Base-by-base conservation (phyloP, 305 asterid species). In the Caryopteris hybrid region DNA sequence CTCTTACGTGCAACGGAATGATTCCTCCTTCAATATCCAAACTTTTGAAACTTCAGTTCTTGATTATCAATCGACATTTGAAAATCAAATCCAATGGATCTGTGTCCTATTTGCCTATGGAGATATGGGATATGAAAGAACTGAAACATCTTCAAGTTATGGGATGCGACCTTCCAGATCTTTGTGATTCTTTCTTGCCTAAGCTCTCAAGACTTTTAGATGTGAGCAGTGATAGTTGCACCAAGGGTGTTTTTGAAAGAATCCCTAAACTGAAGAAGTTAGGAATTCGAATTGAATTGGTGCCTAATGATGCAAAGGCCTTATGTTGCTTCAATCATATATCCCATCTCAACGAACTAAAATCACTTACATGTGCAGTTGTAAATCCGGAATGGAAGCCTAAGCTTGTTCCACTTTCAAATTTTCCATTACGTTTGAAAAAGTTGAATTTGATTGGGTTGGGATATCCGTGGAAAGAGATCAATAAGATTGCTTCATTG, bases 391-490 rank as follows among this genome's bases (percentile, higher is more conserved):
- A 31, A 14, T 38, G 0, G 54, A 17, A 17, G 25, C 54, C 54
- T 21, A n/a, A 5, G 4, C 29, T 27, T 18, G 1, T 42, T 6
- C 43, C 23, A n/a, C 8, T 11, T 33, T 33, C 43, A 11, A 31
- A 31, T 2, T 57, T 33, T 10, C 51, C 29, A n/a, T 11, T 8
- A 6, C 14, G 2, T 18, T 33, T 25, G 10, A 54, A 25, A 10
- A 23, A 42, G 13, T 10, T 53, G 13, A 50, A 27, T 38, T 61
- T 72, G 50, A 39, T 27, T 0, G 36, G 29, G 2, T 52, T 63
- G 7, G n/a, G 34, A 20, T 33, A 33, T 43, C 61, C 72, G 9
- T 65, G 68, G 77, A n/a, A 64, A 20, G 22, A 64, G 7, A 56
- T 72, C 66, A 21, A 16, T 12, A 25, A 2, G 0, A 2, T 65